Base-by-base conservation (phyloP, 78 protist species). In the Polysphondylium violaceum region DNA sequence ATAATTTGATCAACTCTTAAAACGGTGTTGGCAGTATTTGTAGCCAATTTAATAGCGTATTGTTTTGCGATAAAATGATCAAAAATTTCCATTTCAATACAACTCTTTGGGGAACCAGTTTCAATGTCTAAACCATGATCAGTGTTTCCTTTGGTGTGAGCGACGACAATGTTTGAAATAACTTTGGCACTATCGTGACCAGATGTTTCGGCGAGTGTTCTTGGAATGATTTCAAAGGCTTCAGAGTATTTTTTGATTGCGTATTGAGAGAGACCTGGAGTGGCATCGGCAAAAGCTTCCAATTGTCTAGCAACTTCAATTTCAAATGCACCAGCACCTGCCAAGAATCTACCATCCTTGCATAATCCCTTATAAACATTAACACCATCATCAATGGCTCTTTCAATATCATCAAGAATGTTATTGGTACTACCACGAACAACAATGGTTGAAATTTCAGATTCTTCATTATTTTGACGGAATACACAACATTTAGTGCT, bases 311-410 rank as follows among this genome's bases (percentile, higher is more conserved):
- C 95, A 4, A 96, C 88, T 91, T 85, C 98, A 29, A 97, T 87
- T 71, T 99, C 99, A 21, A 76, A 36, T 19, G 99, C 99, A 60
- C 99, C 99, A 35, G 98, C 99, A 56, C 99, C 99, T 23, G 99
- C 94, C 11, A 98, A 73, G 56, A 98, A 88, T 23, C 98, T 75
- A 40, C 88, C 92, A 88, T 98, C 99, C 86, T 73, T 74, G n/a
- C 74, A 61, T 60, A 89, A 59, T 31, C 96, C 91, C 96, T 97
- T 96, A 96, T 74, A 93, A 16, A 78, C 95, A 81, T 97, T 97
- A 74, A 99, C 97, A 51, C 98, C 99, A 87, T 97, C 98, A 53
- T 97, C 97, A 65, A 99, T 76, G 38, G 99, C 99, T 27, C 99
- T 95, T 95, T 97, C 99, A 25, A 98, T 79, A 74, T 99, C 99